Evolutionary conservation across 331 rosid species (phyloP).

Genomic region (Malus hybrid): DNA sequence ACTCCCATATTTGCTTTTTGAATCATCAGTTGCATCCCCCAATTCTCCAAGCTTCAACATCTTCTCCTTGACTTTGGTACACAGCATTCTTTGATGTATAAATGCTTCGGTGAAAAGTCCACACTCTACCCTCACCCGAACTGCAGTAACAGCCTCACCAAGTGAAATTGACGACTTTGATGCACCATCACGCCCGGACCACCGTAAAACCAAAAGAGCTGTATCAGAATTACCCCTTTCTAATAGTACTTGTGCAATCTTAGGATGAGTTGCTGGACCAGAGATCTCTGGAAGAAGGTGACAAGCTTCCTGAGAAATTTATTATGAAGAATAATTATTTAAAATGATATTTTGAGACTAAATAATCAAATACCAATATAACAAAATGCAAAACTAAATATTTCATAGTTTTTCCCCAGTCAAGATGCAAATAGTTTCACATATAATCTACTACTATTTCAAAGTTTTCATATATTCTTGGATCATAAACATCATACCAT

Average conservation of each 20-base stretch:
- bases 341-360: neutral
- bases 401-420: neutral
- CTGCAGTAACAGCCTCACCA: conserved; percentile 85
- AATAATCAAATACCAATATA: neutral
- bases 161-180: conserved; percentile 47
- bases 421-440: neutral
- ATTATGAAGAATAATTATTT: conserved; percentile 8
- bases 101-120: conserved; percentile 95
- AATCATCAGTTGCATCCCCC: conserved; percentile 29
- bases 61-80: conserved; percentile 58
- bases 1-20: conserved; percentile 27
- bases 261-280: conserved; percentile 79
- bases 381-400: neutral
- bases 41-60: conserved; percentile 39
- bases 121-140: conserved; percentile 94
- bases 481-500: neutral
- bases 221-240: conserved; percentile 85
- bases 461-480: neutral
- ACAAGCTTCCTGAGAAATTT: conserved; percentile 72
- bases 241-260: conserved; percentile 85
- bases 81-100: conserved; percentile 81
- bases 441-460: neutral
- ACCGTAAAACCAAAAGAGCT: conserved; percentile 87
- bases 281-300: conserved; percentile 87
- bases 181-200: conserved; percentile 81